Evolutionary conservation across 2,329 filamentous ascomycete genomes (phyloP).

Genomic region (Aspergillus quadricinctus): DNA sequence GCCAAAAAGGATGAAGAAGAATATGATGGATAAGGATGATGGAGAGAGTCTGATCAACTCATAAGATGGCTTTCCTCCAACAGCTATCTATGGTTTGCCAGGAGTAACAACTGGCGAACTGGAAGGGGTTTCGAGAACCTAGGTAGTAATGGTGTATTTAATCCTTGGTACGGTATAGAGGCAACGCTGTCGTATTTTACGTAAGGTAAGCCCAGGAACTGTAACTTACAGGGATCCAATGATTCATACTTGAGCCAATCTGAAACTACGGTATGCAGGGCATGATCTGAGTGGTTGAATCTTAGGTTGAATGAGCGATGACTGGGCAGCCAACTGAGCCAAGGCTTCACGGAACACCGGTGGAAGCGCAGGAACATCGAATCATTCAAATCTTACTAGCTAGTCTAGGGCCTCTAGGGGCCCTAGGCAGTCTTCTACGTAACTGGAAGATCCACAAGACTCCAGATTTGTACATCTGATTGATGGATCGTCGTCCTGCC

Average conservation of each 20-base stretch:
- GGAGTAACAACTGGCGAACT: conserved; percentile 1
- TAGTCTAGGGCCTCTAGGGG: no score
- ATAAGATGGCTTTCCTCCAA: neutral
- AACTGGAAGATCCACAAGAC: neutral
- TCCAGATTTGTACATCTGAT: neutral
- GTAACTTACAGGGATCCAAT: neutral
- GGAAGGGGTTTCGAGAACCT: conserved; percentile 2
- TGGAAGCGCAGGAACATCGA: neutral
- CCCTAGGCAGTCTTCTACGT: neutral
- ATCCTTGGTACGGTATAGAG: neutral
- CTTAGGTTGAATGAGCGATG: neutral
- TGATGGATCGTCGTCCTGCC: neutral
- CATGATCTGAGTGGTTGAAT: neutral
- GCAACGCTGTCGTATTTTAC: neutral
- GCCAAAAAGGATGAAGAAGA: neutral
- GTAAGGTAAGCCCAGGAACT: neutral
- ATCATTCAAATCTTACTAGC: neutral
- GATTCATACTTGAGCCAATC: neutral
- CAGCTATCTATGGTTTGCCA: neutral
- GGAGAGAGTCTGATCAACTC: neutral
- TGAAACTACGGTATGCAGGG: neutral
- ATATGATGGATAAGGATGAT: neutral
- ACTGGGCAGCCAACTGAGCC: neutral
- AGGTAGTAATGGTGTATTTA: neutral
- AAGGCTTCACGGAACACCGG: neutral